A percentile compares a stretch with the other conserved stretches of the same genome.
Evolutionary conservation across 2,329 filamentous ascomycete species (phyloP).

Genomic region (Penicillium sp.): DNA sequence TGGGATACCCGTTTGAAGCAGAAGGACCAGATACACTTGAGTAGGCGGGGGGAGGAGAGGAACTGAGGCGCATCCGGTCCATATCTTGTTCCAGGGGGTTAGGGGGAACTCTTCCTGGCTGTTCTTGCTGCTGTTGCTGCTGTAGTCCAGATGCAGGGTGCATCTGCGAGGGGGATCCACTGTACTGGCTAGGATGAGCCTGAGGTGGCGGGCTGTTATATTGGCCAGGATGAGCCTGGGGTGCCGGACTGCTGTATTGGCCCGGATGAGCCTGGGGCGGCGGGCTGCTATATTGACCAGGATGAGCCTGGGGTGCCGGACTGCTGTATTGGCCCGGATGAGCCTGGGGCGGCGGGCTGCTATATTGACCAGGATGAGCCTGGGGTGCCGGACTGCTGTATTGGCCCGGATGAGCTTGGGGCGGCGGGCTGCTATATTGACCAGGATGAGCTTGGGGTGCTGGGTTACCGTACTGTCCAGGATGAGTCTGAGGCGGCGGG

Average conservation of each 20-base stretch:
- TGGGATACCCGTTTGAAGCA: constrained; percentile 63
- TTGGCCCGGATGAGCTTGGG: constrained; percentile 25
- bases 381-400: constrained; percentile 18
- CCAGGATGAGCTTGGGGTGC: constrained; percentile 18
- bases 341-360: constrained; percentile 40
- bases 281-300: constrained; percentile 7
- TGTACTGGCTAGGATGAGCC: constrained; percentile 9
- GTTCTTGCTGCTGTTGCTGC: constrained; percentile 23
- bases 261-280: no score
- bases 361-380: constrained; percentile 22
- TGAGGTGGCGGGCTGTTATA: constrained; percentile 1
- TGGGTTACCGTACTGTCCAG: constrained; percentile 3
- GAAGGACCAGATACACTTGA: constrained; percentile 65
- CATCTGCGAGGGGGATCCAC: constrained; percentile 29
- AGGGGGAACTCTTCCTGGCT: constrained; percentile 50
- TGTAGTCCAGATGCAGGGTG: constrained; percentile 25
- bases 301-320: constrained; percentile 29
- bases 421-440: constrained; percentile 37
- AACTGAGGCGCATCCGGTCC: constrained; percentile 73
- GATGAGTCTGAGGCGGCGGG: constrained; percentile 25
- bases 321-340: constrained; percentile 28
- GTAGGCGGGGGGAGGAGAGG: constrained; percentile 93
- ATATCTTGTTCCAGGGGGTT: constrained; percentile 85
- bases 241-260: no score
- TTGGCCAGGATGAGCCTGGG: background rate